A percentile compares a stretch with the other conserved stretches of the same genome.
Evolutionary conservation across 2,329 filamentous ascomycete genomes (phyloP).

Genomic region (Sporothrix pseudoabietina): DNA sequence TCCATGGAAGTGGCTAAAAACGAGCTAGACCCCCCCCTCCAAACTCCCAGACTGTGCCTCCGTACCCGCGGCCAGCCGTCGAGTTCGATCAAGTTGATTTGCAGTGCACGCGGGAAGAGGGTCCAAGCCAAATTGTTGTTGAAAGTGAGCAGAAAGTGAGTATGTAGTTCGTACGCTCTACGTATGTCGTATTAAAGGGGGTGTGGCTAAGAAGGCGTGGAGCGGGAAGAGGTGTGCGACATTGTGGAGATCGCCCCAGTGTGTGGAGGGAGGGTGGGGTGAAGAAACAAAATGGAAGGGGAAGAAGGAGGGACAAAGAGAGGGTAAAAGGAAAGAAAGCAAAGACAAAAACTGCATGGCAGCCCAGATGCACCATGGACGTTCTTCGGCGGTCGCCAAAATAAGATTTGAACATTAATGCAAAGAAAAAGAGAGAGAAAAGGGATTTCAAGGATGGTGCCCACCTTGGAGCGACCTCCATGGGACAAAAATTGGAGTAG

Average conservation of each 20-base stretch:
- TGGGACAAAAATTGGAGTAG: slow-evolving; percentile 6
- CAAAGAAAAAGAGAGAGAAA: neutral
- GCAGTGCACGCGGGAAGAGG: neutral
- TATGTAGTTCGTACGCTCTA: too few relatives aligned
- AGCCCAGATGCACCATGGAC: slow-evolving; percentile 24
- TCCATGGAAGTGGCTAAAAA: slow-evolving; percentile 4
- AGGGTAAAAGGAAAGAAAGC: neutral
- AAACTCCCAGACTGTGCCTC: neutral
- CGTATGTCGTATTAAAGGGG: neutral
- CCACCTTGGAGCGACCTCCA: neutral
- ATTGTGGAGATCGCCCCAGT: neutral
- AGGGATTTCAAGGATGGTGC: neutral
- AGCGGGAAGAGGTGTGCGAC: slow-evolving; percentile 1
- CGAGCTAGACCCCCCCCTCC: neutral
- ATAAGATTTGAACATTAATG: neutral
- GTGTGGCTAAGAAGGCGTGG: neutral
- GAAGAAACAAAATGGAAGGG: slow-evolving; percentile 5
- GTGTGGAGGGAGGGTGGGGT: slow-evolving; percentile 16
- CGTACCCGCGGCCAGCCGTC: slow-evolving; percentile 9
- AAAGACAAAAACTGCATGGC: neutral
- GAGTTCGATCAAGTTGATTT: neutral
- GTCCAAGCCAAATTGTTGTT: neutral
- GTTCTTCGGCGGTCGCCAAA: slow-evolving; percentile 23
- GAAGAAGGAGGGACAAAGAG: neutral
- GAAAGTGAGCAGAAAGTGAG: neutral